Evolutionary conservation across 2,329 filamentous ascomycete species (phyloP).

Genomic region (Xylaria sp.): DNA sequence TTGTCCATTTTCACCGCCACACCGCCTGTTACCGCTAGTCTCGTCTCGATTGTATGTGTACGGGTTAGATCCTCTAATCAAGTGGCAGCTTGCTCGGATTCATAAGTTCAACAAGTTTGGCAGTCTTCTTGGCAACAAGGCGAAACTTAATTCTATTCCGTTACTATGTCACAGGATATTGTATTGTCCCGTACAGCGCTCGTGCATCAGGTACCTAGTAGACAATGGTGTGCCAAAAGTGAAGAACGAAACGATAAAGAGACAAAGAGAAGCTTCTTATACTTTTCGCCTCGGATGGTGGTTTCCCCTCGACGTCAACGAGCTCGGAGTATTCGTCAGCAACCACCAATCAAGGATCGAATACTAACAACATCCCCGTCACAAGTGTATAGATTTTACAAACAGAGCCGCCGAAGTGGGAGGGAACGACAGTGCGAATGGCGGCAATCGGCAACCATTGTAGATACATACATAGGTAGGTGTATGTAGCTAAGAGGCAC

Average conservation of each 20-base stretch:
- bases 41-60: constrained; percentile 6
- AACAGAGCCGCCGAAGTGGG: neutral
- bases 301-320: constrained; percentile 4
- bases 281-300: neutral
- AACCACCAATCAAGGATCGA: neutral
- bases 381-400: neutral
- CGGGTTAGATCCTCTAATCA: constrained; percentile 10
- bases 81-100: constrained; percentile 2
- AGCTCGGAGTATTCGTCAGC: constrained; percentile 5
- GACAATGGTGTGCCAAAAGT: neutral
- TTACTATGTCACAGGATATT: constrained; percentile 18
- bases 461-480: neutral
- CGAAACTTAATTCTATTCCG: constrained; percentile 22
- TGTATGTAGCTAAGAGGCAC: neutral
- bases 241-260: neutral
- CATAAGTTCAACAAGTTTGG: constrained; percentile 10
- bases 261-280: neutral
- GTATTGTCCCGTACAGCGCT: constrained; percentile 18
- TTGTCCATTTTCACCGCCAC: constrained; percentile 21
- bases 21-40: neutral
- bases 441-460: constrained; percentile 20
- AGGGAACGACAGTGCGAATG: constrained; percentile 3
- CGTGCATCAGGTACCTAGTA: neutral
- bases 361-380: neutral
- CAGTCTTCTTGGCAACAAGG: neutral